Base-by-base conservation (phyloP, 164 flowering plant genomes). In the Vitis rotundifolia region DNA sequence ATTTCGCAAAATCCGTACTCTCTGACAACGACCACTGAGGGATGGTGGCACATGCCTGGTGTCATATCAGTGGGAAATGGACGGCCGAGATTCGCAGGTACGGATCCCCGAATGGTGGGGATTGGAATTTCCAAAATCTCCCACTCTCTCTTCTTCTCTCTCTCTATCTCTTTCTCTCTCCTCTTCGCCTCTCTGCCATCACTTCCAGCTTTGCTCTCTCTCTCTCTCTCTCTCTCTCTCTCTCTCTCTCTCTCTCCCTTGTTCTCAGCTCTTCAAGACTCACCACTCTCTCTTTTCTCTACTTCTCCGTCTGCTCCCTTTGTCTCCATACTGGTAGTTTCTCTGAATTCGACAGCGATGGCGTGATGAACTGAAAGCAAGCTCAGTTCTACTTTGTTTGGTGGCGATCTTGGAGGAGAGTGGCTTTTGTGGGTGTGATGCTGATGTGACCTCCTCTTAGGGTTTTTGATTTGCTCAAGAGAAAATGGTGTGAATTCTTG, bases 21-120 rank as follows among this genome's bases (percentile, higher is more conserved):
- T 77, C 84, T 83, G 90, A 84, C 85, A 84, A 65, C 66, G 87
- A 86, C 86, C 83, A 75, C 77, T 80, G 77, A 77, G 68, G 78
- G 71, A 75, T 82, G 85, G 84, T 71, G 75, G 81, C 89, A 85
- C 91, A 85, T 84, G 86, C 83, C 69, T 72, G 75, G 80, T 74
- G 87, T 84, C 88, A 79, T 64, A 47, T 83, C 85, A 79, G 57
- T 64, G 76, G 67, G 49, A 19, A 15, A 59, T 62, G 59, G 22
- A 83, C 86, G 82, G 77, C 49, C 48, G 15, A 2, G 76, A 80
- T 80, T 68, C 11, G 8, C 29, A 3, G 13, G 82, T 85, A 80
- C 86, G 82, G 70, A 69, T 26, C 18, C 1, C 19, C 57, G 14
- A 59, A 80, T 86, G 87, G 77, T 37, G 51, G 2, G 13, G 82